Evolutionary conservation across 352 stramenopile species (phyloP), one percentile per base, ranked within the genome.

Genomic region (Pythium sp.): DNA sequence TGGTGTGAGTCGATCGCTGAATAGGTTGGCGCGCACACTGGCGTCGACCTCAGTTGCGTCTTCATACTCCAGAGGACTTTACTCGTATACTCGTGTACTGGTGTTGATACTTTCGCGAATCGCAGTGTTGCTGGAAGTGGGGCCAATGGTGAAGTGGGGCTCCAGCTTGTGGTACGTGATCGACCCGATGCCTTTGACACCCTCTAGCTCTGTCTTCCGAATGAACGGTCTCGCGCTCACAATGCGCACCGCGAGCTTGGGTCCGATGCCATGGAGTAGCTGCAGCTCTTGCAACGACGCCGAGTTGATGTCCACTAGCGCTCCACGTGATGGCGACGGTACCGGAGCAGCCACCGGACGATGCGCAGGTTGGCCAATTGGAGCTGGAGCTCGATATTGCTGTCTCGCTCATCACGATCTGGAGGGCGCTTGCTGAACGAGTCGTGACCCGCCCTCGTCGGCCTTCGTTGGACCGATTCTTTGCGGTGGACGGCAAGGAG

Each of bases 91-190:
- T 28, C 15, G 2, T 14, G 18, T 28, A 65, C 5, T 43, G 14
- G 18, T 41, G 2, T 12, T 24, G 5, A 15, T 55, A 8, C 8
- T 28, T 55, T 5, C 24, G 22, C 24, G n/a, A 26, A n/a, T 57
- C 9, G 11, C 34, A 5, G 7, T 57, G 24, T 24, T 6, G 24
- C 9, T 30, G 3, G 20, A 7, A 54, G 22, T 26, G 12, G 47
- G 5, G 41, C 28, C 18, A 7, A 73, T 64, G 15, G 24, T 26
- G 18, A 72, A 38, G 12, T 76, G 56, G 30, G 72, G 34, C 43
- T 67, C 69, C 36, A 89, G 69, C 70, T 82, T 82, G 36, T 72
- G 64, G 63, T 82, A 89, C 15, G 58, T 78, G 61, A 74, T 72
- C 1, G 65, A 53, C 0, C 79, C 76, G 54, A 91, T 84, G 8